Percentiles rank a stretch among this genome's conserved stretches.
These are phyloP conservation scores for Irpex sp. DNA, from an alignment of 1,284 basidiomycete genomes.

Conservation along the genomic window DNA sequence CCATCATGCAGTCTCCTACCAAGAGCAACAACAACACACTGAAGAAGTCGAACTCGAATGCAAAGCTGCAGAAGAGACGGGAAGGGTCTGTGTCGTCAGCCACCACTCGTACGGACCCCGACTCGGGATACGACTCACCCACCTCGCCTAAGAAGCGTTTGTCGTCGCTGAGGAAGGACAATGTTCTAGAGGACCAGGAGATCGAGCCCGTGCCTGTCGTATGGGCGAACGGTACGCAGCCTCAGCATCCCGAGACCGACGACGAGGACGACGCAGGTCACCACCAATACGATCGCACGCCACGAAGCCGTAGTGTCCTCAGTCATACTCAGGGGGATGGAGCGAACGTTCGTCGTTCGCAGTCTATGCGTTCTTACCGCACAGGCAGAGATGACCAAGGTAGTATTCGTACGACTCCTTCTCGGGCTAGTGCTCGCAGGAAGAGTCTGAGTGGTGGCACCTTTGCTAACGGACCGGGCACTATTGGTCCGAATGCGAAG, in stretches of 20 bases:
- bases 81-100: constrained; percentile 5
- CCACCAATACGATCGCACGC: neutral
- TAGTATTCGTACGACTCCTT: constrained; percentile 18
- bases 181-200: neutral
- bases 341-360: constrained; percentile 17
- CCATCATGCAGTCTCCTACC: neutral
- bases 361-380: constrained; percentile 26
- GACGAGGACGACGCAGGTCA: neutral
- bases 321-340: neutral
- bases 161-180: neutral
- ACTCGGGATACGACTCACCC: constrained; percentile 26
- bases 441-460: constrained; percentile 36
- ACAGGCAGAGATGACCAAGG: constrained; percentile 15
- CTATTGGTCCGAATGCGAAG: constrained; percentile 35
- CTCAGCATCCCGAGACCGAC: neutral
- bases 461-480: constrained; percentile 48
- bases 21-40: neutral
- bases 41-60: neutral
- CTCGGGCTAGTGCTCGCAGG: constrained; percentile 23
- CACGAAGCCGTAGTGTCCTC: neutral
- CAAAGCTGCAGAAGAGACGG: constrained; percentile 1
- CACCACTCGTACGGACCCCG: constrained; percentile 8
- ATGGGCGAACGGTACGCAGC: constrained; percentile 17
- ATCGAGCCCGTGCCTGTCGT: constrained; percentile 26
- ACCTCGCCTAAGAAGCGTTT: constrained; percentile 1